Conservation (phyloP, 176 grass and related monocot species). For the Musa schizocarpa region DNA sequence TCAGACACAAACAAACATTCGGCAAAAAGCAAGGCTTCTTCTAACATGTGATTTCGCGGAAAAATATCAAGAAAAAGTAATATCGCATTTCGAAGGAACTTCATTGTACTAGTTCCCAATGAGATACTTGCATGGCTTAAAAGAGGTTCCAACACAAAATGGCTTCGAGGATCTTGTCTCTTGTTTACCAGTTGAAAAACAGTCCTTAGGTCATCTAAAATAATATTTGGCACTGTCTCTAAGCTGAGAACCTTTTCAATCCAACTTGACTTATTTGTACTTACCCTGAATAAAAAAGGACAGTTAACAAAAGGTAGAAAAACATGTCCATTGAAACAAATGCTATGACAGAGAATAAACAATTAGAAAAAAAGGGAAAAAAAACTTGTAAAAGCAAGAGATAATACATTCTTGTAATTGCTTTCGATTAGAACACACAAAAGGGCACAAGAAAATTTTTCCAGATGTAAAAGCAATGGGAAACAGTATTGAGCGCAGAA, state of each 20-base stretch:
- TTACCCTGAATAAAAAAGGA: constrained; percentile 46
- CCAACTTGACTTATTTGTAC: constrained; percentile 83
- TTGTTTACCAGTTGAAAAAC: constrained; percentile 47
- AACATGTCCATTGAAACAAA: neutral
- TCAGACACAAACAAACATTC: constrained; percentile 32
- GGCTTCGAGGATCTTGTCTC: constrained; percentile 30
- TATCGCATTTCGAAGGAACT: constrained; percentile 68
- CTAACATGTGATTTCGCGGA: constrained; percentile 75
- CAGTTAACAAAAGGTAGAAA: constrained; percentile 8
- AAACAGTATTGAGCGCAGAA: no score
- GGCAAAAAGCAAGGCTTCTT: constrained; percentile 73
- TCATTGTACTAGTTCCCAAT: constrained; percentile 39
- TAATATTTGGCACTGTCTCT: constrained; percentile 60
- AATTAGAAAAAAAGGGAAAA: neutral
- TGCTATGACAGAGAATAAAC: neutral
- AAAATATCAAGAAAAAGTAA: constrained; percentile 63
- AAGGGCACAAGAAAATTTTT: no score
- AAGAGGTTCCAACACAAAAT: constrained; percentile 41
- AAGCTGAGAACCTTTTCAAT: constrained; percentile 66
- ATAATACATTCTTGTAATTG: neutral
- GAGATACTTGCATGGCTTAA: constrained; percentile 37
- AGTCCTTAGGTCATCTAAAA: constrained; percentile 61
- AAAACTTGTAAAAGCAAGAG: neutral
- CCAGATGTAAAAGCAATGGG: no score
- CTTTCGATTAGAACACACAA: neutral